These are phyloP conservation scores for Trichoderma koningii DNA, from an alignment of 2,329 filamentous ascomycete genomes.

Conservation along the genomic window DNA sequence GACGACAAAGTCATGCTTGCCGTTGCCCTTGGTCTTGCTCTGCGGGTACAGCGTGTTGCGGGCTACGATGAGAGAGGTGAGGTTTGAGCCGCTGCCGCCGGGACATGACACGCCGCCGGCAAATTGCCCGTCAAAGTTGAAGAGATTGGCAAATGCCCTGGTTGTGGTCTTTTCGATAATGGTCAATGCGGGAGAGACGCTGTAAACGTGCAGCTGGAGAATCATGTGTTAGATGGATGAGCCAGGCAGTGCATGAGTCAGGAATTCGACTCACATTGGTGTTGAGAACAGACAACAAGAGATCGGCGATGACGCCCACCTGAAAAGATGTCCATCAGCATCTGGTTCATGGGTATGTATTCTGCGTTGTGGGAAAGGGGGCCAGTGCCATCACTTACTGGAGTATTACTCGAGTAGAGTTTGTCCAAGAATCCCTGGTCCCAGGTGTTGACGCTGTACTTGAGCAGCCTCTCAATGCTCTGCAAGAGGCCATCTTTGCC, in stretches of 20 bases:
- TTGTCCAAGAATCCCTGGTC: slow-evolving; percentile 97
- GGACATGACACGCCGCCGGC: slow-evolving; percentile 76
- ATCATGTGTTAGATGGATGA: not conserved
- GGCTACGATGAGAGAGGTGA: slow-evolving; percentile 81
- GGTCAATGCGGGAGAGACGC: slow-evolving; percentile 86
- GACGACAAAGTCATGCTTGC: slow-evolving; percentile 66
- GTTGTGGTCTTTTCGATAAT: slow-evolving; percentile 85
- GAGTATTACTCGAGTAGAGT: slow-evolving; percentile 86
- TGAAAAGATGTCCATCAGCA: slow-evolving; percentile 35
- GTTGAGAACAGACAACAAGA: slow-evolving; percentile 83
- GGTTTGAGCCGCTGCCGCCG: slow-evolving; percentile 82
- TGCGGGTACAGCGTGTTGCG: slow-evolving; percentile 81
- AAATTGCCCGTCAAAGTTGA: slow-evolving; percentile 72
- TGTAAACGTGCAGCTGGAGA: slow-evolving; percentile 79
- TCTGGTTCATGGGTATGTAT: not conserved
- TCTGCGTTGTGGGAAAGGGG: not conserved
- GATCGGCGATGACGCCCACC: slow-evolving; percentile 81
- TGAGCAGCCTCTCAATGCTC: slow-evolving; percentile 69
- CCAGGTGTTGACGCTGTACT: slow-evolving; percentile 97
- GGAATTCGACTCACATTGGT: slow-evolving; percentile 67
- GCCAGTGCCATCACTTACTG: slow-evolving; percentile 50
- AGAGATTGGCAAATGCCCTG: slow-evolving; percentile 70
- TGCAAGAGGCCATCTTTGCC: slow-evolving; percentile 75
- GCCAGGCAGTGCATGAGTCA: no score
- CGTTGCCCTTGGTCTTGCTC: slow-evolving; percentile 74